phyloP scores from a whole-genome alignment of 768 basidiomycete genomes.

The Naganishia kalamii region DNA sequence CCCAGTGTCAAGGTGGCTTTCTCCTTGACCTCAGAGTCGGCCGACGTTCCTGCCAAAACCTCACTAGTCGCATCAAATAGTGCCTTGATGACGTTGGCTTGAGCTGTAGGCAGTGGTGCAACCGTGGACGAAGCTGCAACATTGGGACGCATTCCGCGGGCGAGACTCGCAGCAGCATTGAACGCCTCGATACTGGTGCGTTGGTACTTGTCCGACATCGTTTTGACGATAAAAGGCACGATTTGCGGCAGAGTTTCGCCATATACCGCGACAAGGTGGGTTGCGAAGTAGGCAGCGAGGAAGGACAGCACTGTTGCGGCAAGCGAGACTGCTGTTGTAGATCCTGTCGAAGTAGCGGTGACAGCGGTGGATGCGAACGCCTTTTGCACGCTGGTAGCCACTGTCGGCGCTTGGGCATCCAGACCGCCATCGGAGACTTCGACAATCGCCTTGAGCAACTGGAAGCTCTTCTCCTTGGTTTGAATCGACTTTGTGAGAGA shows the following conservation, averaged over 20 bases:
- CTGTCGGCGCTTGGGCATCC: slow-evolving; percentile 59
- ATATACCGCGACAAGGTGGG: slow-evolving; percentile 61
- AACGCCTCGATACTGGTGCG: slow-evolving; percentile 83
- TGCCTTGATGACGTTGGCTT: slow-evolving; percentile 50
- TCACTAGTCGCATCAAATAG: slow-evolving; percentile 69
- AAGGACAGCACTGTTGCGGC: slow-evolving; percentile 81
- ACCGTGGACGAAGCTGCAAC: slow-evolving; percentile 48
- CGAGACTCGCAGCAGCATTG: slow-evolving; percentile 73
- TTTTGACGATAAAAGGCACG: slow-evolving; percentile 67
- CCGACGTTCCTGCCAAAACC: slow-evolving; percentile 69
- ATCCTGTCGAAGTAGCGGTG: slow-evolving; percentile 40
- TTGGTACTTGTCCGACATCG: slow-evolving; percentile 75
- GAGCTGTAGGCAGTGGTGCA: slow-evolving; percentile 29
- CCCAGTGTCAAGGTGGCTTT: slow-evolving; percentile 77
- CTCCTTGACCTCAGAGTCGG: slow-evolving; percentile 81
- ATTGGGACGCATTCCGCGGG: slow-evolving; percentile 64
- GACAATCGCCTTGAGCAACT: slow-evolving; percentile 66
- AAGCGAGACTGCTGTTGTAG: slow-evolving; percentile 65
- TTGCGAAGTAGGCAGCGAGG: slow-evolving; percentile 72
- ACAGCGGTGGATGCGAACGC: slow-evolving; percentile 31
- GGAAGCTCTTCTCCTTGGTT: slow-evolving; percentile 80
- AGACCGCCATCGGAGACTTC: slow-evolving; percentile 77
- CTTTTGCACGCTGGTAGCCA: slow-evolving; percentile 51
- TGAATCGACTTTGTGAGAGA: slow-evolving; percentile 72
- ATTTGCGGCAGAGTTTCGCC: slow-evolving; percentile 59